phyloP scores from a whole-genome alignment of 495 filamentous ascomycete species.

The Wilcoxina mikolae region DNA sequence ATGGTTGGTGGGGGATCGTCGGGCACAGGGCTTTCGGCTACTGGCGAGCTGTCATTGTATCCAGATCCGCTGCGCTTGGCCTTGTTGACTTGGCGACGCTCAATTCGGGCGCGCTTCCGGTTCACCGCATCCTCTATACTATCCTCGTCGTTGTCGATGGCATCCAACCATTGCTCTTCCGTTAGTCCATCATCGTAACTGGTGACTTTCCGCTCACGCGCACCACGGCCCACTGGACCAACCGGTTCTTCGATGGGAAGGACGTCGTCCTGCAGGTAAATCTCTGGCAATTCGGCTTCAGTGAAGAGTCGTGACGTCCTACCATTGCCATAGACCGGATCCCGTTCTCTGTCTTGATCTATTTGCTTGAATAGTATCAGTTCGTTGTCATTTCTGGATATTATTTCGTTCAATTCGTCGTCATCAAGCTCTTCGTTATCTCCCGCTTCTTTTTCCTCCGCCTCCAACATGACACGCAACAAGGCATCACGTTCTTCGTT shows the following conservation, averaged over 20 bases:
- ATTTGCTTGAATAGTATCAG: constrained; percentile 55
- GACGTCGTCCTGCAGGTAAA: constrained; percentile 58
- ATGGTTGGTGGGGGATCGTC: constrained; percentile 16
- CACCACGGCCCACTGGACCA: constrained; percentile 69
- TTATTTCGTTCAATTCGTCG: constrained; percentile 83
- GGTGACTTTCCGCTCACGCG: constrained; percentile 80
- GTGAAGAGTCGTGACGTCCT: constrained; percentile 60
- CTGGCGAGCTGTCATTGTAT: constrained; percentile 21
- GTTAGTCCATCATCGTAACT: constrained; percentile 96
- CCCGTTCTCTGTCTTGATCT: constrained; percentile 54
- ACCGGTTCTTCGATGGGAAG: constrained; percentile 44
- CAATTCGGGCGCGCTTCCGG: constrained; percentile 70
- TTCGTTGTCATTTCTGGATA: constrained; percentile 63
- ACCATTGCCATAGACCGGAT: constrained; percentile 48
- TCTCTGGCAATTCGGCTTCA: constrained; percentile 83
- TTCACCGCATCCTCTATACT: constrained; percentile 83
- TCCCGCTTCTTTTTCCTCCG: constrained; percentile 72
- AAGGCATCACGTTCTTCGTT: constrained; percentile 96
- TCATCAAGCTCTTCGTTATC: constrained; percentile 90
- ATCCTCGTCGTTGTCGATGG: constrained; percentile 92
- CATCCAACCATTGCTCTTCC: constrained; percentile 88
- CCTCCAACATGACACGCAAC: constrained; percentile 78
- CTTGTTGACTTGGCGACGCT: constrained; percentile 55
- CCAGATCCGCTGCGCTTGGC: constrained; percentile 15
- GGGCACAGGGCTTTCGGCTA: constrained; percentile 16